phyloP scores from a whole-genome alignment of 768 basidiomycete species.

The Boletus reticuloceps region DNA sequence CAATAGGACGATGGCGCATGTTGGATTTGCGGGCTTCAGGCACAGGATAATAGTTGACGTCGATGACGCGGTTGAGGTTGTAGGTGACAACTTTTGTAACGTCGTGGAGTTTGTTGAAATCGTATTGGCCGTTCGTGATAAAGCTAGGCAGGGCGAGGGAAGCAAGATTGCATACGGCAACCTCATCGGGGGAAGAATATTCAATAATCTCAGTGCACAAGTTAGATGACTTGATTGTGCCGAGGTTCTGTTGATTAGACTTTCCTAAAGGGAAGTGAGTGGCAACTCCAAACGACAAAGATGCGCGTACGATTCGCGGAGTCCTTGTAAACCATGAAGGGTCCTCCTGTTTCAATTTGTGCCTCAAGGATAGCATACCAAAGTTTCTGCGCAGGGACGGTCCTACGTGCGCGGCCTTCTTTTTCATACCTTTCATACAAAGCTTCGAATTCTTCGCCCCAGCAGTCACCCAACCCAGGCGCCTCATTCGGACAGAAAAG shows the following conservation, averaged over 20 bases:
- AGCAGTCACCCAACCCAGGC: slow-evolving; percentile 82
- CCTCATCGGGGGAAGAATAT: slow-evolving; percentile 96
- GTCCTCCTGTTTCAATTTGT: slow-evolving; percentile 98
- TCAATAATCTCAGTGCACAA: slow-evolving; percentile 99
- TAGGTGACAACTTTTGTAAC: slow-evolving; percentile 89
- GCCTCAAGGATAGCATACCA: slow-evolving; percentile 98
- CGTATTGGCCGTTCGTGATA: slow-evolving; percentile 77
- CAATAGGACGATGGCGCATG: slow-evolving; percentile 96
- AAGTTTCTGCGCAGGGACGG: slow-evolving; percentile 91
- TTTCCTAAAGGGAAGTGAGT: slow-evolving; percentile 55
- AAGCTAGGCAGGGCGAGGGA: slow-evolving; percentile 94
- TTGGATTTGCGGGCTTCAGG: slow-evolving; percentile 90
- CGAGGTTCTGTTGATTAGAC: slow-evolving; percentile 98
- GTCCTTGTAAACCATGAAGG: slow-evolving; percentile 99
- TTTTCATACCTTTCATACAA: slow-evolving; percentile 86
- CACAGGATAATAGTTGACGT: slow-evolving; percentile 93
- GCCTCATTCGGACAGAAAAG: slow-evolving; percentile 98
- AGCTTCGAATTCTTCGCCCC: slow-evolving; percentile 85
- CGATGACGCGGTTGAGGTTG: slow-evolving; percentile 95
- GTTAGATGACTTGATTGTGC: slow-evolving; percentile 99
- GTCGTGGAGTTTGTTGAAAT: slow-evolving; percentile 94
- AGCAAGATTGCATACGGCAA: slow-evolving; percentile 97
- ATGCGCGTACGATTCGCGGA: slow-evolving; percentile 74
- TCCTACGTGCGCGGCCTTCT: slow-evolving; percentile 83
- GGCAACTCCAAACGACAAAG: neutral